Percentiles rank a stretch among this genome's conserved stretches.
phyloP scores from a whole-genome alignment of 345 rosid genomes.

The Pistacia atlantica region DNA sequence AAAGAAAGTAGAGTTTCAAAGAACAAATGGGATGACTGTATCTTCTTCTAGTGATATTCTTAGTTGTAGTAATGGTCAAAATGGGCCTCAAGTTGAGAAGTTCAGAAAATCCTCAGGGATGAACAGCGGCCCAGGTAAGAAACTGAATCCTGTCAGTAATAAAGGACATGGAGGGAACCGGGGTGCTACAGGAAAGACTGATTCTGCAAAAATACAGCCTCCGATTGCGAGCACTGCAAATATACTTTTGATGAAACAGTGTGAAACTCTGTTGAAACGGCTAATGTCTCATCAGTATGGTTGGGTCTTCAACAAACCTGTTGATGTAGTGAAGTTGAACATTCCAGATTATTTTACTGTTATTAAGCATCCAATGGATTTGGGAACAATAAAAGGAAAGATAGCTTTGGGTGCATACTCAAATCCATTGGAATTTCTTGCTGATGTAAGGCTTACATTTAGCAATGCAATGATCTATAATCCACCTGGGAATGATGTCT shows the following conservation, averaged over 20 bases:
- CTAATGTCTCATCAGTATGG: slow-evolving; percentile 75
- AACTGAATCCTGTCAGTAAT: slow-evolving; percentile 39
- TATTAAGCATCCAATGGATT: slow-evolving; percentile 92
- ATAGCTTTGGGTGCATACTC: slow-evolving; percentile 63
- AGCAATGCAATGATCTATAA: slow-evolving; percentile 90
- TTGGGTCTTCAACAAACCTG: slow-evolving; percentile 90
- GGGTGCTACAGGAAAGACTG: slow-evolving; percentile 56
- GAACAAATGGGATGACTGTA: slow-evolving; percentile 40
- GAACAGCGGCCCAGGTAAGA: slow-evolving; percentile 55
- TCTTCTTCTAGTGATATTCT: slow-evolving; percentile 72
- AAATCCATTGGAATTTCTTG: slow-evolving; percentile 71
- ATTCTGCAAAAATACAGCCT: slow-evolving; percentile 43
- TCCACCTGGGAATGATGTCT: slow-evolving; percentile 84
- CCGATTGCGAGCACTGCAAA: slow-evolving; percentile 41
- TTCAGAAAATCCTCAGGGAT: slow-evolving; percentile 42
- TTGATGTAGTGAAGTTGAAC: slow-evolving; percentile 74
- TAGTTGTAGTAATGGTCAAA: slow-evolving; percentile 60
- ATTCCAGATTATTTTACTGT: slow-evolving; percentile 81
- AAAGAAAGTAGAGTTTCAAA: slow-evolving; percentile 61
- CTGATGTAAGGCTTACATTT: slow-evolving; percentile 87
- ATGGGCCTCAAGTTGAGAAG: slow-evolving; percentile 36
- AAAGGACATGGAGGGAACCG: slow-evolving; percentile 49
- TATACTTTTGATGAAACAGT: slow-evolving; percentile 75
- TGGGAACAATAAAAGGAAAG: slow-evolving; percentile 76
- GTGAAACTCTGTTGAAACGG: slow-evolving; percentile 64